phyloP scores from a whole-genome alignment of 2,329 filamentous ascomycete species.

The Torrubiella hemipterigena region DNA sequence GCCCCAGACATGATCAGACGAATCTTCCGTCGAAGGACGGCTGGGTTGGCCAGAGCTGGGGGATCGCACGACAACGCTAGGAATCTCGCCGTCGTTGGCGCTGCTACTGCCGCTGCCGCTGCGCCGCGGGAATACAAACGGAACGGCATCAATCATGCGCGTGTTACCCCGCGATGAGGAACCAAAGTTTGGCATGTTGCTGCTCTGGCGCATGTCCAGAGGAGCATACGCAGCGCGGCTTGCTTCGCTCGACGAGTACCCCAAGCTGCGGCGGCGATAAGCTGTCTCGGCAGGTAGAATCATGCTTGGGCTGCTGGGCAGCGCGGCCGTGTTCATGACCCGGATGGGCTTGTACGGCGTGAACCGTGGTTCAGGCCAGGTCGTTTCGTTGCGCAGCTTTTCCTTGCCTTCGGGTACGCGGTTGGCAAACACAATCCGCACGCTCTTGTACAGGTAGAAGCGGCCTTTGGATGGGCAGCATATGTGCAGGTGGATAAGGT shows the following conservation, averaged over 20 bases:
- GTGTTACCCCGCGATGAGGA: too few relatives aligned
- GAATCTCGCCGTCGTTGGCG: slow-evolving; percentile 18
- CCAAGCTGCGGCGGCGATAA: slow-evolving; percentile 37
- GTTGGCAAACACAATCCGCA: slow-evolving; percentile 93
- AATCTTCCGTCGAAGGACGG: slow-evolving; percentile 23
- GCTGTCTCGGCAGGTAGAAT: slow-evolving; percentile 48
- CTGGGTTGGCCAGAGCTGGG: slow-evolving; percentile 16
- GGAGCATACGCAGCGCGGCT: slow-evolving; percentile 8
- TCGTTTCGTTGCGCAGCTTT: slow-evolving; percentile 79
- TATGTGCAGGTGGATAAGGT: slow-evolving; percentile 86
- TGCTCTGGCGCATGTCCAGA: background rate
- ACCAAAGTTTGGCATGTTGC: background rate
- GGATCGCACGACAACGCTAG: slow-evolving; percentile 13
- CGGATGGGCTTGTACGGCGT: slow-evolving; percentile 65
- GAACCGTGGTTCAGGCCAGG: slow-evolving; percentile 77
- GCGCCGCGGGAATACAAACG: background rate
- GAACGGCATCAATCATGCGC: too few relatives aligned
- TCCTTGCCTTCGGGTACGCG: slow-evolving; percentile 93
- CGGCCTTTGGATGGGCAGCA: slow-evolving; percentile 75
- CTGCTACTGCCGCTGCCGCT: slow-evolving; percentile 18
- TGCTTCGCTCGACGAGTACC: slow-evolving; percentile 14
- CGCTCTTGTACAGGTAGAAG: slow-evolving; percentile 82
- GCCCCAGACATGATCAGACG: slow-evolving; percentile 17
- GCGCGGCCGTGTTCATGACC: slow-evolving; percentile 32
- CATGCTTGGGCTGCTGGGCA: slow-evolving; percentile 28